phyloP scores from a whole-genome alignment of 2,329 filamentous ascomycete genomes.

The Fusarium kyushuense region DNA sequence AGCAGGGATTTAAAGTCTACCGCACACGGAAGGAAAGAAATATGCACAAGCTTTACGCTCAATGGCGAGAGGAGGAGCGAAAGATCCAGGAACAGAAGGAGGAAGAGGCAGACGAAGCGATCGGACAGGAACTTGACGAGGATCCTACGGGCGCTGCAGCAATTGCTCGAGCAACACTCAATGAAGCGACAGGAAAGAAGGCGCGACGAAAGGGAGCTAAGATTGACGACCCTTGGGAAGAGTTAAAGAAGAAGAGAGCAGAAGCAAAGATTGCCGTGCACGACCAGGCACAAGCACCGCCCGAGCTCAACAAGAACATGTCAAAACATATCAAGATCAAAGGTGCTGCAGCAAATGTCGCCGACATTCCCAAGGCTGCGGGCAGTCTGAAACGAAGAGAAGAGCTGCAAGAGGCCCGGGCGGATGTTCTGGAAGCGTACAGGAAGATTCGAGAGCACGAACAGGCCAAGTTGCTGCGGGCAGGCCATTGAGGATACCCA shows the following conservation, averaged over 20 bases:
- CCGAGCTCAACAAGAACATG: conserved; percentile 70
- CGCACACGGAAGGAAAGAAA: conserved; percentile 87
- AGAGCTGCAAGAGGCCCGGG: conserved; percentile 53
- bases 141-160: conserved; percentile 63
- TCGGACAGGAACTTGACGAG: conserved; percentile 72
- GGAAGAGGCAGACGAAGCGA: conserved; percentile 73
- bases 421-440: conserved; percentile 56
- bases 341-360: conserved; percentile 53
- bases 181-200: conserved; percentile 51
- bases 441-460: conserved; percentile 55
- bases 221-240: conserved; percentile 82
- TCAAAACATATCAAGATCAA: conserved; percentile 52
- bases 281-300: conserved; percentile 79
- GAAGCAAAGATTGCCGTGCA: conserved; percentile 64
- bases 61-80: conserved; percentile 77
- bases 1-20: conserved; percentile 73
- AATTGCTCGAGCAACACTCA: conserved; percentile 58
- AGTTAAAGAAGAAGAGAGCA: conserved; percentile 74
- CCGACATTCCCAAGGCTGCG: conserved; percentile 54
- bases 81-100: conserved; percentile 73
- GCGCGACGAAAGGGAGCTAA: conserved; percentile 62
- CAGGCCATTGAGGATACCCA: conserved; percentile 17
- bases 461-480: conserved; percentile 50
- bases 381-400: conserved; percentile 57
- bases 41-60: conserved; percentile 83